Conservation (phyloP, 1,284 basidiomycete genomes). For the Marasmius sp. region DNA sequence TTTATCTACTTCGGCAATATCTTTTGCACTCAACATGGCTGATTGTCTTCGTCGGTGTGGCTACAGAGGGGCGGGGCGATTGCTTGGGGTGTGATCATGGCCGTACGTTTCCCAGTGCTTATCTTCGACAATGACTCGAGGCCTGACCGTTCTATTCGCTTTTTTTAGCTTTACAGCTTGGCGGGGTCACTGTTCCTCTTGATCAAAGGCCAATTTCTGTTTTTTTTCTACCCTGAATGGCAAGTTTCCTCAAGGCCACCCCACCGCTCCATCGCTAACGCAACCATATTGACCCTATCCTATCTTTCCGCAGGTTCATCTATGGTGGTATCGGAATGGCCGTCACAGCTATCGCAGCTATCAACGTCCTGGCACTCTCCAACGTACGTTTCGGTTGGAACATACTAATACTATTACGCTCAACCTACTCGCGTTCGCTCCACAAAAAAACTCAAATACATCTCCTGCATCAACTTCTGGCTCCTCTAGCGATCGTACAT, state of each 20-base stretch:
- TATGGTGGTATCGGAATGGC: constrained; percentile 72
- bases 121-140: neutral
- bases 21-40: constrained; percentile 10
- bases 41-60: constrained; percentile 29
- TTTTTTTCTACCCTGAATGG: constrained; percentile 74
- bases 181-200: constrained; percentile 71
- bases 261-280: neutral
- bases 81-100: constrained; percentile 67
- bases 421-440: neutral
- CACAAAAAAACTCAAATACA: neutral
- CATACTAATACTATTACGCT: neutral
- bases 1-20: constrained; percentile 13
- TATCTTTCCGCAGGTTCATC: constrained; percentile 52
- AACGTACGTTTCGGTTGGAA: constrained; percentile 49
- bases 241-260: constrained; percentile 26
- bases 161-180: constrained; percentile 60
- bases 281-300: neutral
- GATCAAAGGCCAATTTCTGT: constrained; percentile 64
- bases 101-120: constrained; percentile 39
- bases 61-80: constrained; percentile 71
- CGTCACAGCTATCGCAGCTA: constrained; percentile 53
- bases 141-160: constrained; percentile 8
- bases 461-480: neutral
- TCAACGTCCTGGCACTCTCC: constrained; percentile 64
- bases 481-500: constrained; percentile 64